phyloP scores from a whole-genome alignment of 2,329 filamentous ascomycete genomes.

The Cryphonectria radicalis region DNA sequence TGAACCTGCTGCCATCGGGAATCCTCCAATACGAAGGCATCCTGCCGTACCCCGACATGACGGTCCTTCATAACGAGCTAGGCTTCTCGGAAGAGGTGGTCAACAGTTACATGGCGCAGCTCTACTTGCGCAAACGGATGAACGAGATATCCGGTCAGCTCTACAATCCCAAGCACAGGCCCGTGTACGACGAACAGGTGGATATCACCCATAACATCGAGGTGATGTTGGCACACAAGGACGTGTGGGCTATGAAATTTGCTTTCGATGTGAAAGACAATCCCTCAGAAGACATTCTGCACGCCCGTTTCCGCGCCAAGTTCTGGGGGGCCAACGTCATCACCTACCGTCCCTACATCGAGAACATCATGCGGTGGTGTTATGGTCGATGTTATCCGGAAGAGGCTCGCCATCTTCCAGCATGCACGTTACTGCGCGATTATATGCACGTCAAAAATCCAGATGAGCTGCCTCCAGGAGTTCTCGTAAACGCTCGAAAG shows the following conservation, averaged over 20 bases:
- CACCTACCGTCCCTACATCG: conserved; percentile 78
- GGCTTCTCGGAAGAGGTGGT: conserved; percentile 54
- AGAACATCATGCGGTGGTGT: conserved; percentile 58
- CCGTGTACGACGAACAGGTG: conserved; percentile 33
- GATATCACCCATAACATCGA: conserved; percentile 45
- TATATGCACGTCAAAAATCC: conserved; percentile 42
- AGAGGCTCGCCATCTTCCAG: not conserved
- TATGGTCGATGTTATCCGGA: conserved; percentile 36
- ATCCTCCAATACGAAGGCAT: conserved; percentile 65
- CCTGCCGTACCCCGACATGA: conserved; percentile 69
- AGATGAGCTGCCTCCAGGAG: conserved; percentile 48
- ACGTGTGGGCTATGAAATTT: conserved; percentile 55
- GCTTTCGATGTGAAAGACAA: conserved; percentile 68
- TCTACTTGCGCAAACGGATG: conserved; percentile 67
- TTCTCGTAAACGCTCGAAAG: conserved; percentile 59
- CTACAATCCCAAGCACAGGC: conserved; percentile 50
- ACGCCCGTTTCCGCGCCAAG: conserved; percentile 85
- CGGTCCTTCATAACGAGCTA: conserved; percentile 46
- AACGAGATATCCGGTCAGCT: conserved; percentile 65
- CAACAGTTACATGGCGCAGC: conserved; percentile 64
- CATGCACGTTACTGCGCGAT: conserved; percentile 31
- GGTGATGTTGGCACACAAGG: conserved; percentile 32
- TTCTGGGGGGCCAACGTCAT: conserved; percentile 94
- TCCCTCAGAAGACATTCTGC: conserved; percentile 76
- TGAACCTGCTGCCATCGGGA: conserved; percentile 65